A percentile compares a stretch with the other conserved stretches of the same genome.
Conservation (phyloP, 2,329 filamentous ascomycete species). For the Fusarium brevicatenulatum region DNA sequence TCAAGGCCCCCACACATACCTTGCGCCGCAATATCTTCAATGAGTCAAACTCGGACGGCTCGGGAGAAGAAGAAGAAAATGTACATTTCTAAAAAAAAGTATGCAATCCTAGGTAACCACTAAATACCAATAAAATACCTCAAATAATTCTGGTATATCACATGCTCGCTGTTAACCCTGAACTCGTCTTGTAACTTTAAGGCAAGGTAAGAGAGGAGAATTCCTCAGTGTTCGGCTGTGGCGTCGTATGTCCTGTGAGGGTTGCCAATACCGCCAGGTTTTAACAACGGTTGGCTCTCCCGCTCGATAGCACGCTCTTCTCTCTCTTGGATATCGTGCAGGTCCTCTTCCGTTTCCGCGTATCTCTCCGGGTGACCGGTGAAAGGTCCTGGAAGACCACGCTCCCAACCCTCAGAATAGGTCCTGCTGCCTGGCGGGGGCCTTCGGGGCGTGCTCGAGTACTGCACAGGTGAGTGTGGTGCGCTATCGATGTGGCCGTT, state of each 20-base stretch:
- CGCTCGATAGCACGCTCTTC: conserved; percentile 62
- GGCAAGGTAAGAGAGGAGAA: neutral
- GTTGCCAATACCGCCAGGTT: conserved; percentile 61
- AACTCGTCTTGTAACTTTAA: conserved; percentile 11
- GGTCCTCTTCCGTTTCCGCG: conserved; percentile 61
- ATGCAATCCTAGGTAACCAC: conserved; percentile 25
- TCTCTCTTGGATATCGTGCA: conserved; percentile 61
- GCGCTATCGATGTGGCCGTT: conserved; percentile 39
- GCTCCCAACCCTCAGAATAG: conserved; percentile 62
- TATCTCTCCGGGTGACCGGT: conserved; percentile 64
- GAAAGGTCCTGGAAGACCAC: conserved; percentile 61
- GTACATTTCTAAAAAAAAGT: conserved; percentile 27
- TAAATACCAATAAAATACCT: conserved; percentile 23
- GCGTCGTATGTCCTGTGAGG: conserved; percentile 54
- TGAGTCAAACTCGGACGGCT: conserved; percentile 19
- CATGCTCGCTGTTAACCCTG: conserved; percentile 33
- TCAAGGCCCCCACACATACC: conserved; percentile 27
- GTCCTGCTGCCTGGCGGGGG: conserved; percentile 54
- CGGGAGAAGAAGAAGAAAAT: conserved; percentile 7
- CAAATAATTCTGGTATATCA: conserved; percentile 34
- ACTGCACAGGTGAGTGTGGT: conserved; percentile 45
- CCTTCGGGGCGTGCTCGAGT: conserved; percentile 45
- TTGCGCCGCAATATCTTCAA: neutral
- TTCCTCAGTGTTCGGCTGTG: conserved; percentile 31
- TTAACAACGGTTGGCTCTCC: conserved; percentile 62